Base-by-base conservation (phyloP, 1,284 basidiomycete species). In the Boletus hoseneyae region DNA sequence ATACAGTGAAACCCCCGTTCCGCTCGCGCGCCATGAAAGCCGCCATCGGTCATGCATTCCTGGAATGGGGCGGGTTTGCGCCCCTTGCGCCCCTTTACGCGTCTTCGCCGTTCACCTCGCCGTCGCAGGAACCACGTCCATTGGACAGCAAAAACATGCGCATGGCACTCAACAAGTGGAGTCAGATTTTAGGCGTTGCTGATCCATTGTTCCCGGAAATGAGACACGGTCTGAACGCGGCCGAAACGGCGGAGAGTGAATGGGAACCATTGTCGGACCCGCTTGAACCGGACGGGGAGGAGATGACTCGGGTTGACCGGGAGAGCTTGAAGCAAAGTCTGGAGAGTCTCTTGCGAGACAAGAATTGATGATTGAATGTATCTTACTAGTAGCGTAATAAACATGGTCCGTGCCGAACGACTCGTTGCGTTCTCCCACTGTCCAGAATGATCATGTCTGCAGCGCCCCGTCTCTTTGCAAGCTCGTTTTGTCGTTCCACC, bases 141-240 rank as follows among this genome's bases (percentile, higher is more conserved):
- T 11, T 55, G 37, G 66, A 67, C 34, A 62, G 42, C 48, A 50
- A 51, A 30, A 48, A 61, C n/a, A 66, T 66, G 66, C 67, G 64
- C 3, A 49, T 66, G 45, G 54, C 65, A 11, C 36, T 66, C 19
- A 63, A 67, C 16, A 69, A 69, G 25, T 66, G 64, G 64, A 66
- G 67, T 25, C 67, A 66, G 40, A 66, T 69, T 42, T 48, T 68
- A 16, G 63, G 55, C 18, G 51, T 67, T 16, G 55, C 66, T 30
- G 64, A 66, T 40, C 64, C 67, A 3, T 51, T 64, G 30, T 69
- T 66, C 41, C 61, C 66, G 43, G 63, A 66, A 33, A 69, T 64
- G 49, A 47, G 27, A 27, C 45, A 45, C 16, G 37, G 18, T 30
- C 15, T 6, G 9, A 29, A 6, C 4, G 47, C 48, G 6, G 6